Base-by-base conservation (phyloP, 192 early-diverging fungal species). In the Coemansia sp. region DNA sequence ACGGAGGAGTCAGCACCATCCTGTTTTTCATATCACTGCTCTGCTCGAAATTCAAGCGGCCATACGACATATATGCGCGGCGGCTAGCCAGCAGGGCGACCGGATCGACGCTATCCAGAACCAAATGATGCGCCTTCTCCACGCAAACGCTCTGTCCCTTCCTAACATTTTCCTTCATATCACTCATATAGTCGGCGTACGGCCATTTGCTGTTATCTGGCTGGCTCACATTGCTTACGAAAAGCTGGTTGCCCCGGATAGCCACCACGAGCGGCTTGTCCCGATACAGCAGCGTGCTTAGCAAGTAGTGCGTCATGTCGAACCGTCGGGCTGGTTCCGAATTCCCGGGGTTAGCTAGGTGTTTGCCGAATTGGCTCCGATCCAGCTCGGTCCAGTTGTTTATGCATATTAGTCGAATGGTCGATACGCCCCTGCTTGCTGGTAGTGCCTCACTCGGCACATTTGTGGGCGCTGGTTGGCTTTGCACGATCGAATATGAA, bases 241-340 rank as follows among this genome's bases (percentile, higher is more conserved):
- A 42, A 9, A 42, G 41, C 18, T n/a, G 11, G 49, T 39, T 48
- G 16, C 62, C 54, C 21, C 37, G 40, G 7, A 64, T 43, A n/a
- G 49, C 52, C 1, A 36, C 40, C 18, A 64, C 30, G 3, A 50
- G 12, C 0, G 43, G 21, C 17, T 51, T 37, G 17, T 56, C 48
- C 30, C 21, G 15, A 15, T 64, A 64, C 30, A 64, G 18, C 15
- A 64, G 3, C 6, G 43, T 47, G 48, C 30, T 28, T 14, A 56
- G 54, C 16, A 14, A 26, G 14, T 40, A 51, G 2, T 37, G 16
- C 9, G 14, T 3, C 21, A 11, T 32, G 8, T 51, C 50, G 18
- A 51, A 51, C 31, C 50, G 50, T 4, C 23, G 1, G 23, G 23
- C 23, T 26, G 23, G 23, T 1, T 26, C 23, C 23, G 4, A 4